Evolutionary conservation across 495 filamentous ascomycete species (phyloP), one percentile per base, ranked within the genome.

Genomic region (Penicillium angulare): DNA sequence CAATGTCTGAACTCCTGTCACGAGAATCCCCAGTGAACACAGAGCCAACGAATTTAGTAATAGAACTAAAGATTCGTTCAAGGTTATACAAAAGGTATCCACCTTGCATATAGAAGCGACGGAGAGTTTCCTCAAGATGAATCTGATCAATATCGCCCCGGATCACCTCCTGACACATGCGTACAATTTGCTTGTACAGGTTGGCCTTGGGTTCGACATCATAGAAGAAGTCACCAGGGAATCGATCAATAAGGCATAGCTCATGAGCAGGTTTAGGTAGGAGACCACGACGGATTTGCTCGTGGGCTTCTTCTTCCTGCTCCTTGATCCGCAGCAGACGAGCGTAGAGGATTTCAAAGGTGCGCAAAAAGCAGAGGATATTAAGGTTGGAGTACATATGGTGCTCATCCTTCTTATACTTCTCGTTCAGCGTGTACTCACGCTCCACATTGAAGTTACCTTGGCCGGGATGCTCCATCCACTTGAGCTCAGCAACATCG

Each of bases 81-180:
- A 97, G 83, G 34, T 87, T 87, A 69, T 97, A 97, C 15, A 99
- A 68, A 52, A 87, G 86, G 83, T 90, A 97, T 16, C 95, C 95
- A 56, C 81, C 84, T 65, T 84, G 83, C 46, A 97, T 77, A 66
- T 96, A 97, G 63, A 86, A 95, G 49, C 86, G 87, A 5, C 95
- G 86, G 16, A 99, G 78, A 5, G 86, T 86, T 57, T 97, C 93
- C 61, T 99, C 92, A 43, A 95, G 86, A 21, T 86, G 81, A 27
- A 72, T 71, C 55, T 88, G 80, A 35, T 97, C 95, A 23, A 91
- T 74, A 33, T 96, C 90, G 13, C 84, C 78, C 54, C 83, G 78
- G 43, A 88, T 75, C 22, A 87, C 81, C 29, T 86, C 80, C 56
- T 86, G 79, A 49, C 86, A 84, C 79, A 87, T 83, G 26, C 74